Base-by-base conservation (phyloP, 768 basidiomycete genomes). In the Trametes cinnabarina region DNA sequence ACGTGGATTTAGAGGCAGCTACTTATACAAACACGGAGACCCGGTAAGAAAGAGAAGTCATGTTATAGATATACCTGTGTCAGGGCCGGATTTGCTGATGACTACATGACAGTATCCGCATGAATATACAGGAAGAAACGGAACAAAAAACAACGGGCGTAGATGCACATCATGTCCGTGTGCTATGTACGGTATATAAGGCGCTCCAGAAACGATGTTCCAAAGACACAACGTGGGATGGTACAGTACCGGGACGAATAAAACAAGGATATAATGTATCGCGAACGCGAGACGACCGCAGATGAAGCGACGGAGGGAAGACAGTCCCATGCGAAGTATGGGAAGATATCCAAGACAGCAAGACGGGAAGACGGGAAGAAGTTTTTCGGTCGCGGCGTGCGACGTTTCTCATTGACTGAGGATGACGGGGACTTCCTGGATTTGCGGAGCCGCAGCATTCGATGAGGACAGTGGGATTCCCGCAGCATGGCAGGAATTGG, bases 401-500 rank as follows among this genome's bases (percentile, higher is more conserved):
- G 11, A 39, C 37, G n/a, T 8, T 28, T 57, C 20, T 43, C 37
- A 58, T 8, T 52, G 50, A 25, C 42, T 35, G 34, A n/a, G 42
- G 15, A 37, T 39, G 22, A 20, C 26, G 4, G 44, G 50, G 26
- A 40, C 25, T 20, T 47, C 43, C 28, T 52, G 57, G 35, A 51
- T n/a, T 9, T 48, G 55, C 19, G 59, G 55, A 17, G 25, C 12
- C 10, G 74, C 6, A 72, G 74, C 3, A 6, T 11, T 10, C 1
- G 34, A 23, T 11, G 22, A n/a, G 41, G 20, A 79, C 79, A 2
- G 73, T 71, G 72, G 62, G n/a, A 81, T 69, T 12, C 80, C 76
- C n/a, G 80, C 80, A 32, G 70, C 62, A 43, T 71, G 69, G 60
- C 83, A 86, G 26, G 82, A 82, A 48, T 63, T 68, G 12, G 63